A percentile compares a stretch with the other conserved stretches of the same genome.
These are phyloP conservation scores for Prosopis cineraria DNA, from an alignment of 306 rosid genomes.

Conservation along the genomic window DNA sequence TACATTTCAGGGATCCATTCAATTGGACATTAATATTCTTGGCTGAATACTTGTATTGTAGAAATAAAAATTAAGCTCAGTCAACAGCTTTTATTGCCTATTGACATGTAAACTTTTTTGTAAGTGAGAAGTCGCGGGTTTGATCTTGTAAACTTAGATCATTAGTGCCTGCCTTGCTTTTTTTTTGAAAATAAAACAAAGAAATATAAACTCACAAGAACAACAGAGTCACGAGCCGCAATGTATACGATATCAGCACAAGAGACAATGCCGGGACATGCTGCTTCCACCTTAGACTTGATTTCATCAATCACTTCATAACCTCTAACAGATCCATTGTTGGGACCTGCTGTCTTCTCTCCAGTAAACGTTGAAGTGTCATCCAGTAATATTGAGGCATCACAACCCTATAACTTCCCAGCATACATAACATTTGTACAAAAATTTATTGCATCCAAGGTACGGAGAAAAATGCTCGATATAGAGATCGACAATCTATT, in stretches of 20 bases:
- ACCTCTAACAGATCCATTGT: conserved; percentile 57
- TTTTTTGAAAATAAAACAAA: no score
- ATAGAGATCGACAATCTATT: no score
- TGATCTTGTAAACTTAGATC: no score
- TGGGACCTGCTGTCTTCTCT: conserved; percentile 74
- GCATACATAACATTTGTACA: background rate
- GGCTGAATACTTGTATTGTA: no score
- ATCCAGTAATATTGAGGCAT: conserved; percentile 74
- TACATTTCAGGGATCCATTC: no score
- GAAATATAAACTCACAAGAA: conserved; percentile 61
- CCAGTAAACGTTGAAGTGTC: conserved; percentile 57
- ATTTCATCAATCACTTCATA: conserved; percentile 63
- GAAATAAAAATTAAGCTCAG: no score
- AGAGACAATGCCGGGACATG: conserved; percentile 72
- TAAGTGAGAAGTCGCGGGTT: no score
- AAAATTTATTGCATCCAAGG: background rate
- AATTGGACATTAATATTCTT: no score
- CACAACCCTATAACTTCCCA: conserved; percentile 68
- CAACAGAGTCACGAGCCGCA: conserved; percentile 79
- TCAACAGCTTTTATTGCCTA: no score
- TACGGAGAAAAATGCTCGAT: no score
- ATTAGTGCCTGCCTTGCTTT: no score
- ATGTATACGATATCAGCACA: conserved; percentile 84
- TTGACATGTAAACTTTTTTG: no score
- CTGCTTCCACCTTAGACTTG: conserved; percentile 58